phyloP scores from a whole-genome alignment of 768 basidiomycete species.

The Calvatia gigantea region DNA sequence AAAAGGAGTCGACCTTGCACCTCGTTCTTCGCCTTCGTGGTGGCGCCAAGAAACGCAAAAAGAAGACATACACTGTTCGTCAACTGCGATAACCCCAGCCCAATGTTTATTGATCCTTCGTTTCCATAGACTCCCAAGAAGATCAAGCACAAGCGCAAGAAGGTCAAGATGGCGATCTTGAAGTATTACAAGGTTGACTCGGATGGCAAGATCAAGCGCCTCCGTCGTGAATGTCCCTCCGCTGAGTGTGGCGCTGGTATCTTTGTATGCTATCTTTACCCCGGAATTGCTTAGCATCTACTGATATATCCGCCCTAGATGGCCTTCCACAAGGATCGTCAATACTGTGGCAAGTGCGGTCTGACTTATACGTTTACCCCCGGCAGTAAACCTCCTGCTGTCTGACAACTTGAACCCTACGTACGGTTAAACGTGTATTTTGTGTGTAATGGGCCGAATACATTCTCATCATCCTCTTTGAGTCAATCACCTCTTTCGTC shows the following conservation, averaged over 20 bases:
- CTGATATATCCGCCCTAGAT: slow-evolving; percentile 55
- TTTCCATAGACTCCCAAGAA: slow-evolving; percentile 85
- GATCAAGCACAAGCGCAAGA: slow-evolving; percentile 99
- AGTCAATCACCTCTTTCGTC: too few relatives aligned
- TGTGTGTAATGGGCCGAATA: slow-evolving; percentile 6
- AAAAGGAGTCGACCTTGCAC: slow-evolving; percentile 99
- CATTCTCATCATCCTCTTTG: neutral
- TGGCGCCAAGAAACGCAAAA: slow-evolving; percentile 99
- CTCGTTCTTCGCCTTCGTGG: slow-evolving; percentile 96
- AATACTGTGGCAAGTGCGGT: slow-evolving; percentile 96
- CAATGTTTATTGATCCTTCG: slow-evolving; percentile 3
- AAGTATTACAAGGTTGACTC: slow-evolving; percentile 99
- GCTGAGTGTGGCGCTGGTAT: slow-evolving; percentile 83
- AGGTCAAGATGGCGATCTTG: slow-evolving; percentile 99
- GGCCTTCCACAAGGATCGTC: slow-evolving; percentile 98
- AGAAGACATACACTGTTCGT: slow-evolving; percentile 97
- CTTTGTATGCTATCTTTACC: slow-evolving; percentile 55
- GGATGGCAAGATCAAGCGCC: slow-evolving; percentile 99
- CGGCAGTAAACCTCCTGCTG: slow-evolving; percentile 73
- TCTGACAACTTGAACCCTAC: slow-evolving; percentile 35
- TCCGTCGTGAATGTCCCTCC: slow-evolving; percentile 91
- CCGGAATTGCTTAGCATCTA: neutral
- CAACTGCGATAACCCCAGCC: neutral
- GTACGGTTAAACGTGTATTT: neutral
- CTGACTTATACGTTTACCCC: slow-evolving; percentile 84